Evolutionary conservation across 225 moss, liverwort and hornwort species (phyloP).

Genomic region (Physcomitrium patens): DNA sequence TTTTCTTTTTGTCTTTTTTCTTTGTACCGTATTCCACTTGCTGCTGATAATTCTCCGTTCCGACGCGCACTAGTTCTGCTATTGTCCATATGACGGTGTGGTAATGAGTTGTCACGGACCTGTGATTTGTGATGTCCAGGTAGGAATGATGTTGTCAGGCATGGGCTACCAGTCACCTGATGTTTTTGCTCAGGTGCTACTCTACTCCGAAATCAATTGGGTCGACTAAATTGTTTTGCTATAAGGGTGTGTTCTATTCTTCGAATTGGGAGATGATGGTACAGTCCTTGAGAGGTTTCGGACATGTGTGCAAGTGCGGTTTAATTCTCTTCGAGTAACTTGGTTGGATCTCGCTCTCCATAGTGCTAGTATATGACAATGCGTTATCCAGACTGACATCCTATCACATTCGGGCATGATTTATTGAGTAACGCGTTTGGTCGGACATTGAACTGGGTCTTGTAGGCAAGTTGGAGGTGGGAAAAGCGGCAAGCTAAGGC

Average conservation of each 20-base stretch:
- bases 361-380: not conserved
- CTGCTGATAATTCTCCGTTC: not conserved
- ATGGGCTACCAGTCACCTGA: constrained; percentile 86
- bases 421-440: not conserved
- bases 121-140: constrained; percentile 45
- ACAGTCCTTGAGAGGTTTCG: not conserved
- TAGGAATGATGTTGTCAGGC: constrained; percentile 95
- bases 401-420: not conserved
- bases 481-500: constrained; percentile 91
- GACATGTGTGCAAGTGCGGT: not conserved
- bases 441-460: constrained; percentile 9
- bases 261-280: not conserved
- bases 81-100: not conserved
- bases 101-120: too few species aligned
- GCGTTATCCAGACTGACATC: not conserved
- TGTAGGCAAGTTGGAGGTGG: constrained; percentile 98
- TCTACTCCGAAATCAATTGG: not conserved
- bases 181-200: constrained; percentile 78
- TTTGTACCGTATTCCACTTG: not conserved
- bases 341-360: not conserved
- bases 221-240: not conserved
- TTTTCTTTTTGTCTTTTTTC: not conserved
- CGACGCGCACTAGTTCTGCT: not conserved
- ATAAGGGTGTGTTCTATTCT: constrained; percentile 1
- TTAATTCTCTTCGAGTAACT: not conserved